Evolutionary conservation across 192 early-diverging fungal species (phyloP).

Genomic region (Geranomyces michiganensis): DNA sequence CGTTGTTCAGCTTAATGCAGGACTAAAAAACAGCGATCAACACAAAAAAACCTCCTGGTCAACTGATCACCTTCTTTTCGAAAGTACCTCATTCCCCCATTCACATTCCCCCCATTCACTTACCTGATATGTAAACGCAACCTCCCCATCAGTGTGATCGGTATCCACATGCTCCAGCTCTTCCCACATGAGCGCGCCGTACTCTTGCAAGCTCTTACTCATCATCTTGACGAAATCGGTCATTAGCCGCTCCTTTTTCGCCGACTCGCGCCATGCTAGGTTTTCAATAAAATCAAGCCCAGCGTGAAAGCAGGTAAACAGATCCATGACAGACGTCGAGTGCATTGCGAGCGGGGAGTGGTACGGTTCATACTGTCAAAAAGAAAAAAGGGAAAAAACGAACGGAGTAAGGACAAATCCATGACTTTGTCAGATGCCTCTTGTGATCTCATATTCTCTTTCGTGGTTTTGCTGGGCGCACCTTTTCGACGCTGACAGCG

Average conservation of each 20-base stretch:
- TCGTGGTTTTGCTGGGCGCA: constrained; percentile 28
- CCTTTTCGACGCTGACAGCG: constrained; percentile 70
- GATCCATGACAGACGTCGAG: constrained; percentile 77
- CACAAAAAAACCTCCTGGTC: too few relatives aligned
- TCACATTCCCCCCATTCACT: background rate
- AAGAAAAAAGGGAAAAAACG: too few relatives aligned
- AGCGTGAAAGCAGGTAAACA: constrained; percentile 79
- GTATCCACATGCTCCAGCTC: constrained; percentile 39
- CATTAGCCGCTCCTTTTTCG: constrained; percentile 64
- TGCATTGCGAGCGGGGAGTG: constrained; percentile 53
- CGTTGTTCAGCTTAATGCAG: constrained; percentile 57
- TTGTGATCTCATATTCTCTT: background rate
- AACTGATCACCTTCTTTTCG: too few relatives aligned
- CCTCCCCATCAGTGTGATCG: constrained; percentile 12
- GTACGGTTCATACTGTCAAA: constrained; percentile 47
- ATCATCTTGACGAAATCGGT: constrained; percentile 68
- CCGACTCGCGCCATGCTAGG: constrained; percentile 65
- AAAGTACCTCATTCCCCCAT: too few relatives aligned
- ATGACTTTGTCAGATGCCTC: too few relatives aligned
- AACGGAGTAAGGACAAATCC: too few relatives aligned
- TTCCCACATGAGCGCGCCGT: constrained; percentile 45
- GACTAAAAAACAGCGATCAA: constrained; percentile 32
- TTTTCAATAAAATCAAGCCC: constrained; percentile 71
- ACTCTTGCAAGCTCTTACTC: constrained; percentile 65
- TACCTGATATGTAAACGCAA: constrained; percentile 30